Conservation (phyloP, 2,329 filamentous ascomycete genomes). For the Fusarium mangiferae region DNA sequence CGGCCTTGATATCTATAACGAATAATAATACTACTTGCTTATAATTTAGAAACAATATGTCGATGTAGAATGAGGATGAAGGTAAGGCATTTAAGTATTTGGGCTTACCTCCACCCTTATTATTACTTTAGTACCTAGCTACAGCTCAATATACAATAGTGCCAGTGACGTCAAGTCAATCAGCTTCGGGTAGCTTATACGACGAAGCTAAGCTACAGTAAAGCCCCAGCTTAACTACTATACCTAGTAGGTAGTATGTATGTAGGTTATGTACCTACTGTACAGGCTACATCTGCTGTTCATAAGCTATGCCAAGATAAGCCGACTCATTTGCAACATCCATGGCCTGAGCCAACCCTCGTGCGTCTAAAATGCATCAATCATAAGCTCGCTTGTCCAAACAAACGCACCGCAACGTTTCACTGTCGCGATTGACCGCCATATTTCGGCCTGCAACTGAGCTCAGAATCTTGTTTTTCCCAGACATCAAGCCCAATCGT, state of each 20-base stretch:
- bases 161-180: conserved; percentile 28
- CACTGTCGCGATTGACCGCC: background rate
- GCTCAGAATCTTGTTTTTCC: conserved; percentile 13
- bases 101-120: background rate
- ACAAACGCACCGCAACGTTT: background rate
- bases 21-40: background rate
- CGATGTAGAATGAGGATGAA: background rate
- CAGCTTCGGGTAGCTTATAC: background rate
- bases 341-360: background rate
- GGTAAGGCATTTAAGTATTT: conserved; percentile 5
- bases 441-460: background rate
- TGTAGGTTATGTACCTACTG: too few species aligned
- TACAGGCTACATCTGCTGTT: background rate
- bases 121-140: background rate
- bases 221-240: background rate
- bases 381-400: background rate
- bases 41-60: background rate
- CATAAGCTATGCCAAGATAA: background rate
- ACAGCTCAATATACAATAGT: background rate
- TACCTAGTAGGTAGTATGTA: too few species aligned
- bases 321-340: background rate
- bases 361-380: background rate
- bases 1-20: conserved; percentile 23
- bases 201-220: background rate
- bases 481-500: background rate